Evolutionary conservation across 2,329 filamentous ascomycete genomes (phyloP).

Genomic region (Xylaria sp.): DNA sequence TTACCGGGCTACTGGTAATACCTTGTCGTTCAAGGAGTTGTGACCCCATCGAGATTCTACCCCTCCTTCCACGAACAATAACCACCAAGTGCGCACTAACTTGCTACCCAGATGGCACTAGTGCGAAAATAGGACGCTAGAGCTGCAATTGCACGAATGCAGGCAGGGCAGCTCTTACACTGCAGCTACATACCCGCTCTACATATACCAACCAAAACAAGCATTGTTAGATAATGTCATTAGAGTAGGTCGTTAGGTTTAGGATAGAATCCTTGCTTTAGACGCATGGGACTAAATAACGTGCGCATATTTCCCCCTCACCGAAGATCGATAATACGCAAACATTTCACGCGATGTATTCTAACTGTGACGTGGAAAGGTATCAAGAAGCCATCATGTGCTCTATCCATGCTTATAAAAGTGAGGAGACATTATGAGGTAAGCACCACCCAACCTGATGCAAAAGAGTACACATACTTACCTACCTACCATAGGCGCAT

Average conservation of each 20-base stretch:
- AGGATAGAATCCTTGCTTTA: conserved; percentile 10
- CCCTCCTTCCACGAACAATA: background rate
- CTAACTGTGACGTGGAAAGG: background rate
- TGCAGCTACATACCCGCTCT: conserved; percentile 31
- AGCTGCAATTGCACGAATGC: conserved; percentile 14
- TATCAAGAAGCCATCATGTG: background rate
- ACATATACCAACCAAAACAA: conserved; percentile 27
- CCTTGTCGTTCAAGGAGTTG: background rate
- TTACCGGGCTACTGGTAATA: conserved; percentile 8
- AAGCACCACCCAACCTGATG: background rate
- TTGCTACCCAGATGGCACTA: conserved; percentile 1
- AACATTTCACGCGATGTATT: background rate
- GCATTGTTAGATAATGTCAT: background rate
- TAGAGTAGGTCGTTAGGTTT: background rate
- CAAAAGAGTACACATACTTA: background rate
- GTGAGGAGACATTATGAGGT: conserved; percentile 5
- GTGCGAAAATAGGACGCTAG: background rate
- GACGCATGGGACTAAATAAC: conserved; percentile 31
- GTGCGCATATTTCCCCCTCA: conserved; percentile 22
- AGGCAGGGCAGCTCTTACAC: conserved; percentile 23
- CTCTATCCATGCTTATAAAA: background rate
- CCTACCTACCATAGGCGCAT: background rate
- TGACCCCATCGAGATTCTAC: background rate
- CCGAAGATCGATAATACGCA: conserved; percentile 29
- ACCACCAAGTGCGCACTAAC: background rate